Percentiles rank a stretch among this genome's conserved stretches.
Conservation (phyloP, 345 rosid species). For the Gossypium longicalyx region DNA sequence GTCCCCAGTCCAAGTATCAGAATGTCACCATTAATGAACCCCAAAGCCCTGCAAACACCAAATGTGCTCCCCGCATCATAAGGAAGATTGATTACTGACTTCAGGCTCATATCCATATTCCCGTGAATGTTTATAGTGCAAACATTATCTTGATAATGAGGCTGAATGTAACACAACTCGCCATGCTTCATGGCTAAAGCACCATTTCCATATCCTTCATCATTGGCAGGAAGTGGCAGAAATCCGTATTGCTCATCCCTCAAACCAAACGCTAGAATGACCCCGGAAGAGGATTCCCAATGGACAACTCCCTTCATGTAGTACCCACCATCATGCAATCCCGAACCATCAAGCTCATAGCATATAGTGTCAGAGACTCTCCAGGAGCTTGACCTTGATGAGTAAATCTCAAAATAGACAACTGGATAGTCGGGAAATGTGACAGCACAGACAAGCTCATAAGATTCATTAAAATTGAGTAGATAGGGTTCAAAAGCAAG, state of each 20-base stretch:
- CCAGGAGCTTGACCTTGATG: constrained; percentile 38
- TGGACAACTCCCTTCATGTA: constrained; percentile 10
- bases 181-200: background rate
- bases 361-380: constrained; percentile 20
- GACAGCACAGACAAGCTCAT: constrained; percentile 39
- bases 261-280: background rate
- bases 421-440: constrained; percentile 29
- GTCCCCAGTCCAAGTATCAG: constrained; percentile 6
- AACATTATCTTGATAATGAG: background rate
- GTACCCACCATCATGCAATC: background rate
- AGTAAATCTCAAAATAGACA: constrained; percentile 41
- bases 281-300: constrained; percentile 6
- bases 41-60: constrained; percentile 5
- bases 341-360: background rate
- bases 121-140: constrained; percentile 5
- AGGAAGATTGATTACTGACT: constrained; percentile 2
- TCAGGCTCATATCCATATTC: constrained; percentile 5
- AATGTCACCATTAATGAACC: background rate
- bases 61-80: background rate
- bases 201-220: background rate
- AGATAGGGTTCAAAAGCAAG: constrained; percentile 37
- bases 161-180: constrained; percentile 11
- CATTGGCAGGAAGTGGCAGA: background rate
- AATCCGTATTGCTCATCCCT: background rate
- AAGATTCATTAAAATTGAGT: constrained; percentile 34